Evolutionary conservation across 2,329 filamentous ascomycete species (phyloP).

Genomic region (Sclerotinia subarctica): DNA sequence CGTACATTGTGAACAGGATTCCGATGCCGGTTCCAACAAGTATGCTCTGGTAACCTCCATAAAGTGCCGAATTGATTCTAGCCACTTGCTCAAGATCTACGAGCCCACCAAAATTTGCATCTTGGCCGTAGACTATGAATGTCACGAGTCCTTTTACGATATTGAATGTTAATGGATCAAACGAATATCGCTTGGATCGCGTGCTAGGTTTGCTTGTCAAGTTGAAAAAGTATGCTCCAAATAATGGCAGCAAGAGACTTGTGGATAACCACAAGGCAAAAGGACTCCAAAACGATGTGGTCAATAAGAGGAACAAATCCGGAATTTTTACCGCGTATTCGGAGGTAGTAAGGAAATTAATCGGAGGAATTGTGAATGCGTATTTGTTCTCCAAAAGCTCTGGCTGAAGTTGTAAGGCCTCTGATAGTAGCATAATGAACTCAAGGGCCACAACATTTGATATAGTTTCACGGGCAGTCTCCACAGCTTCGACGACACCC

Average conservation of each 20-base stretch:
- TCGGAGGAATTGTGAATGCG: constrained; percentile 67
- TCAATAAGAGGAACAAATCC: constrained; percentile 76
- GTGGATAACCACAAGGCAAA: constrained; percentile 74
- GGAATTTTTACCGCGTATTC: constrained; percentile 66
- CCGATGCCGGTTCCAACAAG: constrained; percentile 67
- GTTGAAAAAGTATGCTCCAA: constrained; percentile 88
- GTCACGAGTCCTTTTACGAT: constrained; percentile 79
- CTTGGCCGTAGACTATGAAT: constrained; percentile 75
- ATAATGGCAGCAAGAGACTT: constrained; percentile 64
- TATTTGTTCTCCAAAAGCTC: constrained; percentile 70
- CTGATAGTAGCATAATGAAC: constrained; percentile 63
- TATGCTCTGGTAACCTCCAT: constrained; percentile 68
- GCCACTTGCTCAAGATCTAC: constrained; percentile 58
- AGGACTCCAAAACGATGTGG: constrained; percentile 78
- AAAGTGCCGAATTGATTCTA: constrained; percentile 63
- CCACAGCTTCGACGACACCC: constrained; percentile 62
- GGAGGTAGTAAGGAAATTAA: constrained; percentile 52
- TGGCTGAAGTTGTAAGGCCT: constrained; percentile 65
- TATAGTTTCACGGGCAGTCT: constrained; percentile 64
- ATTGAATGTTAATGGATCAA: constrained; percentile 89
- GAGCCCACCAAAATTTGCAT: constrained; percentile 59
- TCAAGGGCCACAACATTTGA: constrained; percentile 73
- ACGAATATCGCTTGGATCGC: constrained; percentile 51
- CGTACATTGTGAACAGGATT: constrained; percentile 68
- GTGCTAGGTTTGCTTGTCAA: constrained; percentile 55